These are phyloP conservation scores for Entoloma clypeatum DNA, from an alignment of 1,284 basidiomycete genomes.

Conservation along the genomic window DNA sequence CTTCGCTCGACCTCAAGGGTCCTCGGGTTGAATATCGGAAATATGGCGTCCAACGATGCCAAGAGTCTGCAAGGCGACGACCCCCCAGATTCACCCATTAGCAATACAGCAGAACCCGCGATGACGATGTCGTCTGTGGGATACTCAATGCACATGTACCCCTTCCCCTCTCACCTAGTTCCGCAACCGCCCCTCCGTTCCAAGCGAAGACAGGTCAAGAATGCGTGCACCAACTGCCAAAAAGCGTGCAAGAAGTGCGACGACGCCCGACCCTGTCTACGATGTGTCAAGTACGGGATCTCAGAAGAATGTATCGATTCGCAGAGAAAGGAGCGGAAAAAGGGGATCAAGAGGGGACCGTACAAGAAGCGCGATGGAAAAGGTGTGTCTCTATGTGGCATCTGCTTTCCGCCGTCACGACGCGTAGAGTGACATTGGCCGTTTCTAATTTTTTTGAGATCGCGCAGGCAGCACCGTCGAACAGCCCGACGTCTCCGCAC, in stretches of 20 bases:
- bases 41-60: constrained; percentile 32
- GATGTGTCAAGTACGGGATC: constrained; percentile 83
- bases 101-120: constrained; percentile 41
- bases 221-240: constrained; percentile 85
- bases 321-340: constrained; percentile 80
- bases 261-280: constrained; percentile 80
- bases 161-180: constrained; percentile 50
- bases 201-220: constrained; percentile 87
- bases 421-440: constrained; percentile 22
- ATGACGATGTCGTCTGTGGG: constrained; percentile 53
- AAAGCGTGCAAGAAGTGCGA: constrained; percentile 91
- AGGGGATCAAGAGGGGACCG: constrained; percentile 83
- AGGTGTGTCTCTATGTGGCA: constrained; percentile 45
- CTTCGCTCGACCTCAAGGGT: constrained; percentile 6
- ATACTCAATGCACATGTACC: constrained; percentile 65
- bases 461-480: constrained; percentile 54
- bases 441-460: constrained; percentile 43
- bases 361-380: constrained; percentile 92
- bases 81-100: constrained; percentile 31
- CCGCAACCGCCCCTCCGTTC: constrained; percentile 46
- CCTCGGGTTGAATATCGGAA: constrained; percentile 14
- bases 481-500: constrained; percentile 43
- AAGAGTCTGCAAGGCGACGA: constrained; percentile 38
- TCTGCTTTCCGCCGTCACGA: constrained; percentile 19
- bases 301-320: constrained; percentile 79